A percentile compares a stretch with the other conserved stretches of the same genome.
phyloP scores from a whole-genome alignment of 352 stramenopile genomes.

The Pythium coloratum region DNA sequence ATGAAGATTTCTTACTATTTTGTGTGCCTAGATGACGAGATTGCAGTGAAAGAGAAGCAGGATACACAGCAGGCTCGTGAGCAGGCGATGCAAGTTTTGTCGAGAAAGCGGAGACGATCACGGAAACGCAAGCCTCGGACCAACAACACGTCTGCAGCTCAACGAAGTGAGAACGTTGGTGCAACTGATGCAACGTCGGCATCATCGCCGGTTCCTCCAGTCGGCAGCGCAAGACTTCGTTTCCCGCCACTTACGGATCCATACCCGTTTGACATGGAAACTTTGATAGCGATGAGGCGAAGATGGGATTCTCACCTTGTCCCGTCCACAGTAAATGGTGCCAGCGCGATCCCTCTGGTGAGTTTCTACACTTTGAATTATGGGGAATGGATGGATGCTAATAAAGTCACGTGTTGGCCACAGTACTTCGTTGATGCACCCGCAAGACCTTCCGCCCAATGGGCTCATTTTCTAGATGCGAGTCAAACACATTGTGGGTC shows the following conservation, averaged over 20 bases:
- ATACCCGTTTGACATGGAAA: slow-evolving; percentile 36
- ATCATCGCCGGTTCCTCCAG: neutral
- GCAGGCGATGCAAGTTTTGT: neutral
- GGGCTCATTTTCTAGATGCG: slow-evolving; percentile 16
- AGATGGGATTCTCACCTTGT: slow-evolving; percentile 33
- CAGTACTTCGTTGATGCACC: slow-evolving; percentile 53
- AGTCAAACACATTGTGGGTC: neutral
- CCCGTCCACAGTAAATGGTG: slow-evolving; percentile 18
- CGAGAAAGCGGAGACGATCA: neutral
- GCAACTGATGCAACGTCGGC: neutral
- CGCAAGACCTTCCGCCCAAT: slow-evolving; percentile 27
- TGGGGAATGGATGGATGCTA: neutral
- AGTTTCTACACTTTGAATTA: neutral
- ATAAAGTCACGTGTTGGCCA: neutral
- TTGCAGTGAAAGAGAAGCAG: neutral
- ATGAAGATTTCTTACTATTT: neutral
- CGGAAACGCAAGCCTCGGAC: slow-evolving; percentile 5
- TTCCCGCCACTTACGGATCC: slow-evolving; percentile 24
- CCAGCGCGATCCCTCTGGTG: slow-evolving; percentile 39
- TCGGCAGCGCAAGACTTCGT: neutral
- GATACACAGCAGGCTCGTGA: neutral
- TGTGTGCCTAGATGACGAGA: neutral
- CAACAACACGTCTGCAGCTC: neutral
- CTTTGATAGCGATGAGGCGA: slow-evolving; percentile 27
- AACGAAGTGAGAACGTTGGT: neutral